Evolutionary conservation across 768 basidiomycete species (phyloP), one percentile per base, ranked within the genome.

Genomic region (Mycena pura): DNA sequence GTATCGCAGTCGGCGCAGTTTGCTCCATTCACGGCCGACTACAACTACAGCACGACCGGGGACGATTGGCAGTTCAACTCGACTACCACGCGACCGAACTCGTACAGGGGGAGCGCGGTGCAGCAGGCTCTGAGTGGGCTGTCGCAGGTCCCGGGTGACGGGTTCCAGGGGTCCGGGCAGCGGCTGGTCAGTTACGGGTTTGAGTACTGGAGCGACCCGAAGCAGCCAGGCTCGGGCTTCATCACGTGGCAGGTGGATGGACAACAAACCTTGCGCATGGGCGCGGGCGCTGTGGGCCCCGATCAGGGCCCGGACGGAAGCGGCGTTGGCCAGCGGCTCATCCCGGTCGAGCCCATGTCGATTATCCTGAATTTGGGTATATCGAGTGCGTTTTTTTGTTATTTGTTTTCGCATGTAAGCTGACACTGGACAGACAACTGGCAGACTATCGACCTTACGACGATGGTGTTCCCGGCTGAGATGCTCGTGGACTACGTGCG

Each of bases 1-100:
- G 87, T 87, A 8, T 92, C 90, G n/a, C 91, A 92, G 74, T 86
- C 84, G 2, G 85, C 83, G 21, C 92, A 92, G 71, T 86, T 90
- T 63, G 91, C 90, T 25, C 82, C 82, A 2, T 83, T 82, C 69
- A 68, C 74, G 29, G 77, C 78, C 44, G 79, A 82, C 62, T 83
- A 82, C 46, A 5, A 68, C 5, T 81, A 79, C 55, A 40, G 46
- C 22, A 80, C 77, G 47, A 74, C 77, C 15, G 17, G 63, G 6
- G 73, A 75, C 19, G 51, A 76, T 38, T 81, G 73, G 72, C 52
- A 80, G 19, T 79, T 70, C 36, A 64, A 79, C 61, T 36, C 74
- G 1, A 41, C 67, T 3, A 56, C 67, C 28, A 79, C 80, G 32
- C 55, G 74, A 17, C 66, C 78, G 36, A 82, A 83, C 62, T 43